Base-by-base conservation (phyloP, 768 basidiomycete species). In the Boletus bicolor region DNA sequence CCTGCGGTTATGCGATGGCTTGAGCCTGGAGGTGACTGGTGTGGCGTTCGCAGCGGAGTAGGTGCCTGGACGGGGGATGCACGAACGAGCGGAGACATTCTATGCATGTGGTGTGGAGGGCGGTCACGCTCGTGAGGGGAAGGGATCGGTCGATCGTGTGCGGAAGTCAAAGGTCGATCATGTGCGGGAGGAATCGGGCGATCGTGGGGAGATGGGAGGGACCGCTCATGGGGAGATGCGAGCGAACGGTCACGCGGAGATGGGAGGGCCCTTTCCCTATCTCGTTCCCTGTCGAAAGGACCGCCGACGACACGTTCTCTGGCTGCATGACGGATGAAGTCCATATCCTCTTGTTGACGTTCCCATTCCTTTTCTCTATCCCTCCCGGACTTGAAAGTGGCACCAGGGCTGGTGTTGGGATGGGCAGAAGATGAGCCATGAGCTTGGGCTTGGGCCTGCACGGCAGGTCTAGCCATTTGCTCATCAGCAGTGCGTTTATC, bases 401-500 rank as follows among this genome's bases (percentile, higher is more conserved):
- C 30, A 8, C 65, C 56, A 3, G 67, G 56, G 38, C 60, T 69
- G n/a, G 69, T 59, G 49, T 43, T 56, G 19, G 62, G 62, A 49
- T 65, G 67, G 37, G 55, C 39, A 15, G 67, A 53, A 7, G 65
- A 38, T 0, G 63, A 38, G 7, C 43, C 49, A 24, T 68, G 63
- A 0, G 49, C n/a, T n/a, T 70, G 68, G 6, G 51, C 34, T 30
- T 49, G 63, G 0, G 58, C 38, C 44, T 68, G 66, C 1, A 54
- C 30, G n/a, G 64, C 10, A 1, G 61, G 55, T 52, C 68, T 65
- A 1, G 66, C 56, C 57, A 70, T 66, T 21, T 68, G 68, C 21
- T 69, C 68, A 24, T 69, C 68, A 8, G 62, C 68, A 7, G 68
- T 71, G 35, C 66, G 70, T 35, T 70, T 59, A 47, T 70, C 70